Evolutionary conservation across 768 basidiomycete genomes (phyloP).

Genomic region (Panaeolus cyanescens): DNA sequence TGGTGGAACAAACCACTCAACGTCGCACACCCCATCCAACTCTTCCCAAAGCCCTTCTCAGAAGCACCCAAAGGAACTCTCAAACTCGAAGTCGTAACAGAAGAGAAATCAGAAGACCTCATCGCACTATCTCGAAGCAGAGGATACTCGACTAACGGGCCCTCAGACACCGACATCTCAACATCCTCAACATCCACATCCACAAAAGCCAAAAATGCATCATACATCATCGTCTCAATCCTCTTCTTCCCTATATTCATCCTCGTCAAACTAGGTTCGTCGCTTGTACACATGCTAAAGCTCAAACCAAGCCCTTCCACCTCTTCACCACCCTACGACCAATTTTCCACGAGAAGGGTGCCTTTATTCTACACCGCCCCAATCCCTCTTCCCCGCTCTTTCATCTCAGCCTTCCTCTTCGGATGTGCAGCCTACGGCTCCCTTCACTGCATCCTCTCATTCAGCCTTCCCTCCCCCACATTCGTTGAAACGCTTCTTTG

Average conservation of each 20-base stretch:
- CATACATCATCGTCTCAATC: neutral
- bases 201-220: neutral
- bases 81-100: neutral
- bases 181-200: neutral
- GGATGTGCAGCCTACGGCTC: slow-evolving; percentile 6
- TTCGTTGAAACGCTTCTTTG: slow-evolving; percentile 7
- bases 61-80: slow-evolving; percentile 1
- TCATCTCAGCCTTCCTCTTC: neutral
- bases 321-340: neutral
- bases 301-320: neutral
- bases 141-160: neutral
- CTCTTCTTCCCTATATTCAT: neutral
- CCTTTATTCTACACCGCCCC: slow-evolving; percentile 9
- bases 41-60: neutral
- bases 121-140: neutral
- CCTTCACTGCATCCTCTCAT: slow-evolving; percentile 5
- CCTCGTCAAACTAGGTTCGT: neutral
- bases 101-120: neutral
- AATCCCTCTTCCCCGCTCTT: slow-evolving; percentile 4
- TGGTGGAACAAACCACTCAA: slow-evolving; percentile 42
- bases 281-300: neutral
- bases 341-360: neutral
- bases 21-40: slow-evolving; percentile 9
- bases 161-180: neutral
- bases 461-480: slow-evolving; percentile 5